Evolutionary conservation across 2,329 filamentous ascomycete species (phyloP).

Genomic region (Didymosphaeria variabile): DNA sequence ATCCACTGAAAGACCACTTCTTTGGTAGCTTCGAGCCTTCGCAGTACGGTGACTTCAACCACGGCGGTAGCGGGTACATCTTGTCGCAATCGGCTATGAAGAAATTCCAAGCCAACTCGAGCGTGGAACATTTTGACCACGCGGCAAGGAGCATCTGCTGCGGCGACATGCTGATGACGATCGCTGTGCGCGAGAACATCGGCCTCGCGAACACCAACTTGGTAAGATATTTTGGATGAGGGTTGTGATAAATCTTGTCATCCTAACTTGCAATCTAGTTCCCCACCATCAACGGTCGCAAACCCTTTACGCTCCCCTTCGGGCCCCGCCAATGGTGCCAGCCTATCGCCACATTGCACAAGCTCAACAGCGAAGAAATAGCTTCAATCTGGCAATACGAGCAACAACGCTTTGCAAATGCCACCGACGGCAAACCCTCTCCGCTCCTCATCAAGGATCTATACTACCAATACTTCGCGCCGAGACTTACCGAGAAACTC

Average conservation of each 20-base stretch:
- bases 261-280: slow-evolving; percentile 8
- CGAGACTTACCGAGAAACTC: slow-evolving; percentile 7
- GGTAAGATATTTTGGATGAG: no score
- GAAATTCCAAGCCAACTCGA: slow-evolving; percentile 8
- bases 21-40: slow-evolving; percentile 15
- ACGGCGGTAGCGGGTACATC: slow-evolving; percentile 17
- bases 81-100: slow-evolving; percentile 10
- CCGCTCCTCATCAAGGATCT: slow-evolving; percentile 18
- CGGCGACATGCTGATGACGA: slow-evolving; percentile 17
- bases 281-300: slow-evolving; percentile 16
- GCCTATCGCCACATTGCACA: slow-evolving; percentile 17
- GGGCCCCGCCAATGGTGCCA: slow-evolving; percentile 17
- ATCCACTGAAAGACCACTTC: slow-evolving; percentile 10
- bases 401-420: slow-evolving; percentile 9
- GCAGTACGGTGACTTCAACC: slow-evolving; percentile 15
- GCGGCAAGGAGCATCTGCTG: slow-evolving; percentile 11
- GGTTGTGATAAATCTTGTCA: no score
- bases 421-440: slow-evolving; percentile 4
- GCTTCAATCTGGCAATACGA: slow-evolving; percentile 10
- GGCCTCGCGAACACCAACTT: slow-evolving; percentile 15
- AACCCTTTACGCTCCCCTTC: slow-evolving; percentile 18
- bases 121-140: slow-evolving; percentile 11
- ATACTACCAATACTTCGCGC: slow-evolving; percentile 15
- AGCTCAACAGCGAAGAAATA: slow-evolving; percentile 17
- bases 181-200: slow-evolving; percentile 12